Percentiles rank a stretch among this genome's conserved stretches.
Evolutionary conservation across 352 stramenopile species (phyloP).

Genomic region (Blastocystis sp.): DNA sequence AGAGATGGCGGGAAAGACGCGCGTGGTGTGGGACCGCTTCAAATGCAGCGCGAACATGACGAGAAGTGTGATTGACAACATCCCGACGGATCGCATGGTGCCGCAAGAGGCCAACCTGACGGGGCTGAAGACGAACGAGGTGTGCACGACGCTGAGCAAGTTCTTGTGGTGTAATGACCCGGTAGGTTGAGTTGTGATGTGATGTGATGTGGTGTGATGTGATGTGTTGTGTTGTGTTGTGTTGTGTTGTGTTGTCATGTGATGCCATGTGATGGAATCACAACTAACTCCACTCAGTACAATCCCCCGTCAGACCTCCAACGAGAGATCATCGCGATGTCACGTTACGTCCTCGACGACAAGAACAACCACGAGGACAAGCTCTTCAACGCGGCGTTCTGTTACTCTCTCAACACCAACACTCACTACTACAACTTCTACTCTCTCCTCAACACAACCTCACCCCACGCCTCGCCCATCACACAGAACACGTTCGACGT

Average conservation of each 20-base stretch:
- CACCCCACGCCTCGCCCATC: conserved; percentile 45
- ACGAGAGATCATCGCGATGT: conserved; percentile 52
- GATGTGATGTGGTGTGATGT: not conserved
- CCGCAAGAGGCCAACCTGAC: conserved; percentile 23
- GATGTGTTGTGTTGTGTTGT: not conserved
- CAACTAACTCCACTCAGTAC: conserved; percentile 7
- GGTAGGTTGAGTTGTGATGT: not conserved
- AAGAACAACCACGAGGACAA: conserved; percentile 26
- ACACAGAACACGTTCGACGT: conserved; percentile 39
- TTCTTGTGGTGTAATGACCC: conserved; percentile 70
- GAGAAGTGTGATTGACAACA: not conserved
- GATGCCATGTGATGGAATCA: not conserved
- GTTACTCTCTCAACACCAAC: not conserved
- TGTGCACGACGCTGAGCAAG: conserved; percentile 32
- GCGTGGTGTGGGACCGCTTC: conserved; percentile 15
- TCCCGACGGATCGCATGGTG: conserved; percentile 26
- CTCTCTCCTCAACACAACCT: conserved; percentile 54
- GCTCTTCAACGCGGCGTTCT: conserved; percentile 35
- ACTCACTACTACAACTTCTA: not conserved
- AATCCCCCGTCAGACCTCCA: not conserved
- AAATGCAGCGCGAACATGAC: not conserved
- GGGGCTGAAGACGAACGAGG: not conserved
- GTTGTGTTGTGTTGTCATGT: not conserved
- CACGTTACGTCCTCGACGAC: conserved; percentile 63
- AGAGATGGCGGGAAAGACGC: not conserved